Conservation (phyloP, 257 asterid genomes). For the Orobanche coerulescens region DNA sequence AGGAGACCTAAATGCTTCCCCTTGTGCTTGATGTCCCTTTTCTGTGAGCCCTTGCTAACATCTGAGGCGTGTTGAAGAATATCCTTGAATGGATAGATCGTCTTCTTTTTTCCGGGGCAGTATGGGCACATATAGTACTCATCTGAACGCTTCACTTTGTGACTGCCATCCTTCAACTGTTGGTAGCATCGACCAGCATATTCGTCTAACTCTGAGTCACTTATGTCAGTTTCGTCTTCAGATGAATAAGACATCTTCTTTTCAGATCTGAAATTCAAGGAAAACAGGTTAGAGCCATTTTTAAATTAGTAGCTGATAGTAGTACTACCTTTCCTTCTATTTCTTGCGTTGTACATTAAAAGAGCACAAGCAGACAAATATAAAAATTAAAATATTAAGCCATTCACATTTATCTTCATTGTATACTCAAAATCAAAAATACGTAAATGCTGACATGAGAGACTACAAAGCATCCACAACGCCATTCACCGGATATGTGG, state of each 20-base stretch:
- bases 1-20: slow-evolving; percentile 27
- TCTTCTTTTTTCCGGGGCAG: slow-evolving; percentile 26
- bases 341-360: background rate
- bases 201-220: slow-evolving; percentile 35
- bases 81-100: slow-evolving; percentile 21
- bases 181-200: slow-evolving; percentile 29
- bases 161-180: slow-evolving; percentile 26
- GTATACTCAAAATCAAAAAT: background rate
- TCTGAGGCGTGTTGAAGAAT: slow-evolving; percentile 35
- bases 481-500: background rate
- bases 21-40: slow-evolving; percentile 21
- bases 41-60: slow-evolving; percentile 17
- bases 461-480: background rate
- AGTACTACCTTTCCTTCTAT: too few relatives aligned
- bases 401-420: background rate
- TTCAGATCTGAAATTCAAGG: background rate
- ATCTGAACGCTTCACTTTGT: slow-evolving; percentile 14
- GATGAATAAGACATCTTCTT: slow-evolving; percentile 30
- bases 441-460: background rate
- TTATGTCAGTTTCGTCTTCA: slow-evolving; percentile 34
- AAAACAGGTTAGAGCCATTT: background rate
- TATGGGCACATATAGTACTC: slow-evolving; percentile 28
- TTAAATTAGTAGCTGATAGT: background rate
- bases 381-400: too few relatives aligned
- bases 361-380: too few relatives aligned